Percentiles rank a stretch among this genome's conserved stretches.
phyloP scores from a whole-genome alignment of 225 moss, liverwort and hornwort species.

The Neckera pumila region DNA sequence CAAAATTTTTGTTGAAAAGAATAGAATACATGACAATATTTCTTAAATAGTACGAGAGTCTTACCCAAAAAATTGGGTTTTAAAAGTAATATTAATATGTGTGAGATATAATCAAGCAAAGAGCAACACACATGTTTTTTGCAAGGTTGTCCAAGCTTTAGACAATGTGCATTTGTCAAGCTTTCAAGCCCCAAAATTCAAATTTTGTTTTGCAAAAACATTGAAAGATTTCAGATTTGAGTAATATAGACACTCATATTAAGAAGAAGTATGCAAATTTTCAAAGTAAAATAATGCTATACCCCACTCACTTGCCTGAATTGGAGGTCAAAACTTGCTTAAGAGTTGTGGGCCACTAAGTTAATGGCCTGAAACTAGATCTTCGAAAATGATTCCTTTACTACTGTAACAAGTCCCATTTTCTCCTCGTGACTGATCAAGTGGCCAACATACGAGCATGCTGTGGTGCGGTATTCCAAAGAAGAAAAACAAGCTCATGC shows the following conservation, averaged over 20 bases:
- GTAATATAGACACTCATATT: too few relatives aligned
- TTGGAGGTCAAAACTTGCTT: background rate
- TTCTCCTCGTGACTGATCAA: background rate
- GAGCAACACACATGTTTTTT: background rate
- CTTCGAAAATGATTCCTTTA: background rate
- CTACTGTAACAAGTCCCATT: background rate
- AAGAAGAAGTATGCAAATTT: too few relatives aligned
- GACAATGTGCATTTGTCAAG: background rate
- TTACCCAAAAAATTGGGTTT: background rate
- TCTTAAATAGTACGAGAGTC: too few relatives aligned
- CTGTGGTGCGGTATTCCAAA: background rate
- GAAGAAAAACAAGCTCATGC: background rate
- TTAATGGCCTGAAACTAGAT: background rate
- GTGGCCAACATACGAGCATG: background rate
- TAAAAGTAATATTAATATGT: background rate
- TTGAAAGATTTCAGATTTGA: background rate
- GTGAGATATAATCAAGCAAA: background rate
- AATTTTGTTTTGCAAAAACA: background rate
- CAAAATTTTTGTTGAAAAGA: background rate
- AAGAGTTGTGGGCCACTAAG: too few relatives aligned
- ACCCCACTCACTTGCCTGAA: fast-evolving
- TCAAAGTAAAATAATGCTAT: too few relatives aligned
- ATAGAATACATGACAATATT: too few relatives aligned
- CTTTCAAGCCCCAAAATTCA: background rate
- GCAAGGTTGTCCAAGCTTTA: background rate